Evolutionary conservation across 345 rosid genomes (phyloP), one percentile per base, ranked within the genome.

Genomic region (Nasturtium officinale): DNA sequence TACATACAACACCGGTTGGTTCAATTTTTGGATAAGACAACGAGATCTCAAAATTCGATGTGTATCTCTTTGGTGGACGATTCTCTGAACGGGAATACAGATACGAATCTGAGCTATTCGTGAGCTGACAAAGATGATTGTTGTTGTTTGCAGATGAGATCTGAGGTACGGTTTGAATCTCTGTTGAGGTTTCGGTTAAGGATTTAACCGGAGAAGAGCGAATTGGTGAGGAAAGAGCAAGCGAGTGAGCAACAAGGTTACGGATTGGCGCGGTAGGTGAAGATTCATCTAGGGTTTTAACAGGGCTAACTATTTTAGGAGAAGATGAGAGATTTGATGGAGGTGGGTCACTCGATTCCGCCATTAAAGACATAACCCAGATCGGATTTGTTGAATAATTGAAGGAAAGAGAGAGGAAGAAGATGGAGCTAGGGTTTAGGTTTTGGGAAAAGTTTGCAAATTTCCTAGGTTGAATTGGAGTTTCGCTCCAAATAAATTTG

Each of bases 1-100:
- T 20, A 81, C 81, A 13, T 73, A 81, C 84, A 65, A 81, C 81
- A 6, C 84, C 84, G 0, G 84, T 74, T 4, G 74, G 77, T 37
- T 20, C 21, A 2, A 23, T 58, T 33, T 65, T 77, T 4, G 10
- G 20, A 40, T 13, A 21, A 12, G 47, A 40, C 56, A 56, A 71
- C 8, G 76, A 58, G 40, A 15, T 2, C 18, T 71, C 58, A 2
- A 0, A 16, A 56, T 29, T 13, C 32, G 32, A 7, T 0, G 23
- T n/a, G 77, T 35, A 28, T 23, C 50, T 61, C n/a, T 57, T 48
- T 7, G 11, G 46, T 6, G 9, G 51, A 16, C 5, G 40, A 48
- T 35, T 12, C 5, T 54, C 59, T 54, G 33, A 16, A 28, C 23
- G 52, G 23, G 65, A 25, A 61, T 43, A 61, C 2, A 25, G 52